Base-by-base conservation (phyloP, 2,329 filamentous ascomycete species). In the Knoxdaviesia proteae region DNA sequence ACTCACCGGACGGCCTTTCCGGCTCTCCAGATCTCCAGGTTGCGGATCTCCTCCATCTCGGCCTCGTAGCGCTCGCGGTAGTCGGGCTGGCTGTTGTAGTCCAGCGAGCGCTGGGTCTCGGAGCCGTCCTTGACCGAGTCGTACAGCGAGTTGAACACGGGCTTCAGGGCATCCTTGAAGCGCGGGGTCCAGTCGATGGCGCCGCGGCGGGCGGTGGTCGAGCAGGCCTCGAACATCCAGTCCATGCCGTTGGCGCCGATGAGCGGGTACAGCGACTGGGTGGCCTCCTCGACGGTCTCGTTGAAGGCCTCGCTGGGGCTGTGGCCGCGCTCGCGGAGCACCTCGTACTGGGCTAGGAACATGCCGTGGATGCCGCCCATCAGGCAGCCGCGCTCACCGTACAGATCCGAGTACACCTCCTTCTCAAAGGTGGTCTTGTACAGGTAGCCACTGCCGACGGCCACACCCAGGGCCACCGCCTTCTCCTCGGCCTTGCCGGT, bases 351-450 rank as follows among this genome's bases (percentile, higher is more conserved):
- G 49, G 90, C 90, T 54, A 98, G 84, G 83, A 98, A 98, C 90
- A 98, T 98, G 62, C 90, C 90, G 77, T 98, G 90, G 68, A 98
- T 98, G 66, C 90, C 90, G 56, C 90, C 90, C 90, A 98, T 98
- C 58, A 98, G 73, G 79, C 90, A 98, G 62, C 90, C 90, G 69
- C 90, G 87, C 81, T 98, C 90, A 66, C 90, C 90, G 74, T 98
- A 98, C 53, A 98, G 80, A 68, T 96, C 90, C 49, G 86, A 94
- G 82, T 93, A 94, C 61, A 98, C 90, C 73, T 98, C 90, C 81
- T 98, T 98, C 77, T 98, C 81, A 60, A 98, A 98, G 62, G 90
- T 98, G 61, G 90, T 98, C 81, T 96, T 83, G 78, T 98, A 98
- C 55, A 98, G 83, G 77, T 98, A 98, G 59, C 90, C 90, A 57